A percentile compares a stretch with the other conserved stretches of the same genome.
Conservation (phyloP, 2,329 filamentous ascomycete genomes). For the Colletotrichum tofieldiae region DNA sequence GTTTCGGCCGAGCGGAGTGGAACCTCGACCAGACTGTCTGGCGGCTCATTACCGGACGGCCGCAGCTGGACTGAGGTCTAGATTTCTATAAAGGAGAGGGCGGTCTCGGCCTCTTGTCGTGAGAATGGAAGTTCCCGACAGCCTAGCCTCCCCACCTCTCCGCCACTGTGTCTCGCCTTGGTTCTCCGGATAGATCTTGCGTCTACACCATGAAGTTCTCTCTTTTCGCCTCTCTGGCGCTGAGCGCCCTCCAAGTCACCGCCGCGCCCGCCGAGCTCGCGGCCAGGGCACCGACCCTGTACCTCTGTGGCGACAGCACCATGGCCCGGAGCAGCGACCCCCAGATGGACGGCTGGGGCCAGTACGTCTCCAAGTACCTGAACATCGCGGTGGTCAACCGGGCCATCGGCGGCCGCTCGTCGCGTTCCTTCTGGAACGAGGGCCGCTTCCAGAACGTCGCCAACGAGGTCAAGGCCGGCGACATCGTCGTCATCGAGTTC, state of each 20-base stretch:
- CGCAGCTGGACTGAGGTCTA: neutral
- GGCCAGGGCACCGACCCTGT: conserved; percentile 57
- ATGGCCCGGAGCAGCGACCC: conserved; percentile 68
- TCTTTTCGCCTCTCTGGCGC: conserved; percentile 34
- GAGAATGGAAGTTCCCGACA: neutral
- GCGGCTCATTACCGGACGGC: conserved; percentile 2
- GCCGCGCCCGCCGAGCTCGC: conserved; percentile 44
- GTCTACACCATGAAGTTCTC: conserved; percentile 35
- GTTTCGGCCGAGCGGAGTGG: conserved; percentile 37
- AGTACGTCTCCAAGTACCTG: conserved; percentile 69
- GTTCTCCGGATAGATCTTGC: neutral
- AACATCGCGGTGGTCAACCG: conserved; percentile 68
- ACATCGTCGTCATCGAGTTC: conserved; percentile 80
- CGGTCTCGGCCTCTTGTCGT: too few relatives aligned
- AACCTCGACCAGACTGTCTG: conserved; percentile 1
- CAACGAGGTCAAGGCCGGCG: conserved; percentile 66
- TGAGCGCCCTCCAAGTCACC: conserved; percentile 39
- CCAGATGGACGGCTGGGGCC: conserved; percentile 72
- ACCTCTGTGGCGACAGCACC: conserved; percentile 75
- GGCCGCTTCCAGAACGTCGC: conserved; percentile 75
- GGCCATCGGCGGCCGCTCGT: conserved; percentile 76
- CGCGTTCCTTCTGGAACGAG: conserved; percentile 77
- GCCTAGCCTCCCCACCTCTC: neutral
- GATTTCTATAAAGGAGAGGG: conserved; percentile 3
- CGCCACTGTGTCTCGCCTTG: neutral